Conservation (phyloP, 2,329 filamentous ascomycete species). For the Ophiostoma ips region DNA sequence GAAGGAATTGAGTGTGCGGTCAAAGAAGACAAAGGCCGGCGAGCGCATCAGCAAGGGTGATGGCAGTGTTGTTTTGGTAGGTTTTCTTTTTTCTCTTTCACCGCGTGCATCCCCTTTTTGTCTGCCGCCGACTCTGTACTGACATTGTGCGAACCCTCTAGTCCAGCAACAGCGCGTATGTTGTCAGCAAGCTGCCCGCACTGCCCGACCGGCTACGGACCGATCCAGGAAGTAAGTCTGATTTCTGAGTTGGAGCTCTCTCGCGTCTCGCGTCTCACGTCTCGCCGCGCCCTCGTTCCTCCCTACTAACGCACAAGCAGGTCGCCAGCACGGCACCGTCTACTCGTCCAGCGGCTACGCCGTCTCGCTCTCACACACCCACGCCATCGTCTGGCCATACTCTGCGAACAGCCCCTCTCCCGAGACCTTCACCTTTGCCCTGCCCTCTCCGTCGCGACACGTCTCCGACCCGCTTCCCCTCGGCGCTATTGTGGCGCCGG, state of each 20-base stretch:
- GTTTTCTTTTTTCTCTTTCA: not conserved
- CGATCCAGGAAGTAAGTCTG: slow-evolving; percentile 51
- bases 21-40: slow-evolving; percentile 48
- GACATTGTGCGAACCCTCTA: slow-evolving; percentile 22
- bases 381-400: slow-evolving; percentile 88
- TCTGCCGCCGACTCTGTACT: too few species aligned
- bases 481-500: slow-evolving; percentile 68
- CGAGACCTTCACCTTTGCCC: slow-evolving; percentile 65
- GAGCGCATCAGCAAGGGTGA: slow-evolving; percentile 54
- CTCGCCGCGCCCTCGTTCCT: too few species aligned
- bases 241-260: not conserved
- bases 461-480: slow-evolving; percentile 61
- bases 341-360: slow-evolving; percentile 57
- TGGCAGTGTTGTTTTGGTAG: slow-evolving; percentile 50
- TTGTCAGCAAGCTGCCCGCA: slow-evolving; percentile 69
- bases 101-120: too few species aligned
- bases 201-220: slow-evolving; percentile 64
- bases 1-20: slow-evolving; percentile 44
- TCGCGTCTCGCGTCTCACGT: too few species aligned
- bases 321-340: slow-evolving; percentile 50
- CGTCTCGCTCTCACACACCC: slow-evolving; percentile 63
- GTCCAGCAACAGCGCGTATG: slow-evolving; percentile 76
- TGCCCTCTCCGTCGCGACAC: slow-evolving; percentile 58
- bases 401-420: slow-evolving; percentile 51
- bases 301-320: slow-evolving; percentile 25